A percentile compares a stretch with the other conserved stretches of the same genome.
Conservation (phyloP, 371 early-diverging fungal genomes). For the Zychaea mexicana region DNA sequence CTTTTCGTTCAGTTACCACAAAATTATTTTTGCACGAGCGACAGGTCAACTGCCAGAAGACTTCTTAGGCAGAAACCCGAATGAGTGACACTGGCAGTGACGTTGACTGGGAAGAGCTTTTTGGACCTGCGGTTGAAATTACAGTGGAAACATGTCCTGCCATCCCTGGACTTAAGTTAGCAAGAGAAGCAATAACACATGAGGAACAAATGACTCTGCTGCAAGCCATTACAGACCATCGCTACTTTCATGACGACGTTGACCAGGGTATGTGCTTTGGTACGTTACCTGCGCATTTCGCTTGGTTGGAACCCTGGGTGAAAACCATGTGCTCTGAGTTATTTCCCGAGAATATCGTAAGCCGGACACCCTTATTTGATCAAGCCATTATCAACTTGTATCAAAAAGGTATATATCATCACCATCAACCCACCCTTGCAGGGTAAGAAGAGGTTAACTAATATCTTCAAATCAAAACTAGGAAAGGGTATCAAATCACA, state of each 20-base stretch:
- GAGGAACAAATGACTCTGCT: constrained; percentile 35
- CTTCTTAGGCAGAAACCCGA: too few relatives aligned
- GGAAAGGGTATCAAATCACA: constrained; percentile 49
- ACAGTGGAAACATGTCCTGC: not conserved
- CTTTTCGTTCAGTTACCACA: too few relatives aligned
- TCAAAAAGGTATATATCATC: constrained; percentile 46
- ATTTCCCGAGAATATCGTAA: constrained; percentile 20
- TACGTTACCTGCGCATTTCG: constrained; percentile 24
- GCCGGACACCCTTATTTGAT: constrained; percentile 42
- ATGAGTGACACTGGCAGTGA: too few relatives aligned
- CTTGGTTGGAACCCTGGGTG: constrained; percentile 20
- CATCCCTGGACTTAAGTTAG: constrained; percentile 33
- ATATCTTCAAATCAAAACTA: constrained; percentile 3
- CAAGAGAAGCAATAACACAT: constrained; percentile 32
- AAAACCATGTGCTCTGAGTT: constrained; percentile 15
- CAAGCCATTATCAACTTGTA: constrained; percentile 51
- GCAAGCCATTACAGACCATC: constrained; percentile 24
- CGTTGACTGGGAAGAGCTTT: constrained; percentile 40
- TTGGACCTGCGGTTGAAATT: constrained; percentile 31
- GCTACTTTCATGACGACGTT: constrained; percentile 21
- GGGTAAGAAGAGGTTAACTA: not conserved
- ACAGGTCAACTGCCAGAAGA: too few relatives aligned
- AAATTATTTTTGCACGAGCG: too few relatives aligned
- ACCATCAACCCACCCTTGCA: too few relatives aligned
- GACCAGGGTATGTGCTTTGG: constrained; percentile 55